Conservation (phyloP, 2,329 filamentous ascomycete species). For the Nigrograna mackinnonii region DNA sequence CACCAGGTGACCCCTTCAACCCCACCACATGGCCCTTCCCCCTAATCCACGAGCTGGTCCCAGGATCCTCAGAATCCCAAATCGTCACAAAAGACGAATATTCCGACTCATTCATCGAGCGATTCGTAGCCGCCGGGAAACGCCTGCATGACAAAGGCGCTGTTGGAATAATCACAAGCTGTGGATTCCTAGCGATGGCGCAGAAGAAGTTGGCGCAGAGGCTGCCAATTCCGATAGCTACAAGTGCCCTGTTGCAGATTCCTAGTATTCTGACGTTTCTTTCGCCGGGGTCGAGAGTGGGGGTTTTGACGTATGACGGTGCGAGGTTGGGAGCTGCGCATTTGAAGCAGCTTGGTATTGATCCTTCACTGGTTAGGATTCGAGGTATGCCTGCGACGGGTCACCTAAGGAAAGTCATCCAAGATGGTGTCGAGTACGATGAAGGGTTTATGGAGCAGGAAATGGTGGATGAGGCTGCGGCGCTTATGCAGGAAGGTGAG, state of each 20-base stretch:
- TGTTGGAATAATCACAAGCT: conserved; percentile 45
- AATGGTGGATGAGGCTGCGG: not conserved
- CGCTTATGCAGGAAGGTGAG: conserved; percentile 18
- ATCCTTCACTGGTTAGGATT: not conserved
- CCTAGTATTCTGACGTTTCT: conserved; percentile 33
- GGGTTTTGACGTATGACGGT: not conserved
- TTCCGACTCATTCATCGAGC: conserved; percentile 28
- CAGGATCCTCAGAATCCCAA: conserved; percentile 28
- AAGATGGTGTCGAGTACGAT: not conserved
- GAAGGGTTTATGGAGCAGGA: not conserved
- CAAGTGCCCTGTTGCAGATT: conserved; percentile 41
- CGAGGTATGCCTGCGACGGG: not conserved
- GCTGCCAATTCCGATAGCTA: conserved; percentile 41
- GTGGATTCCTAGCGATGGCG: conserved; percentile 44
- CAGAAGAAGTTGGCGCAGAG: conserved; percentile 31
- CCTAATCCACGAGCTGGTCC: conserved; percentile 37
- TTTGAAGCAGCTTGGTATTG: not conserved
- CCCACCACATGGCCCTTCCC: conserved; percentile 43
- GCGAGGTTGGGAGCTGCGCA: not conserved
- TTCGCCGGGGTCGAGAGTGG: conserved; percentile 3
- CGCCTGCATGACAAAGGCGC: conserved; percentile 36
- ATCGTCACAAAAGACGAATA: conserved; percentile 36
- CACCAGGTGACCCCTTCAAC: conserved; percentile 42
- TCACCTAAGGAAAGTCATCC: not conserved
- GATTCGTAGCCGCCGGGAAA: conserved; percentile 41